Percentiles rank a stretch among this genome's conserved stretches.
Conservation (phyloP, 2,329 filamentous ascomycete species). For the Aspergillus proliferans region DNA sequence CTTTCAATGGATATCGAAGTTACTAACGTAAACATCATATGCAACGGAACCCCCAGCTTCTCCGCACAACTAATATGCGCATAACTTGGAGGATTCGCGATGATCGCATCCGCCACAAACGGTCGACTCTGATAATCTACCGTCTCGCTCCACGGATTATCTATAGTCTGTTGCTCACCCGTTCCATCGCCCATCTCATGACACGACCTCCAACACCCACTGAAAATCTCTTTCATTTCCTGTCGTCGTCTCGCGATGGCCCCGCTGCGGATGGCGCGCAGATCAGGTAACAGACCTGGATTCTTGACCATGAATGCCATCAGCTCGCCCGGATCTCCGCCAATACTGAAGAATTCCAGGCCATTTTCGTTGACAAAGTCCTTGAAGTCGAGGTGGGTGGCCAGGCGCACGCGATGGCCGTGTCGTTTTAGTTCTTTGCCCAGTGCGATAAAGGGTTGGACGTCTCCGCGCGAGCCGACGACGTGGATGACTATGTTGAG, state of each 20-base stretch:
- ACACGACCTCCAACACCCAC: slow-evolving; percentile 81
- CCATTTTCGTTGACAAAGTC: slow-evolving; percentile 63
- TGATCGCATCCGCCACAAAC: slow-evolving; percentile 84
- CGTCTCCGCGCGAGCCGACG: slow-evolving; percentile 67
- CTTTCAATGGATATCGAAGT: neutral
- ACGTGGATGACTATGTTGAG: slow-evolving; percentile 67
- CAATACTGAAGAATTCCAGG: slow-evolving; percentile 69
- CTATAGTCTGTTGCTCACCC: slow-evolving; percentile 47
- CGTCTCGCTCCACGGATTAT: slow-evolving; percentile 33
- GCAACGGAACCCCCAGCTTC: slow-evolving; percentile 67
- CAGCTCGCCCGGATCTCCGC: slow-evolving; percentile 67
- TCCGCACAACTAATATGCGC: slow-evolving; percentile 76
- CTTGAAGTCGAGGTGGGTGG: slow-evolving; percentile 65
- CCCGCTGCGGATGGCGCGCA: slow-evolving; percentile 68
- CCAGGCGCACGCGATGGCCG: slow-evolving; percentile 66
- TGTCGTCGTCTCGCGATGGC: slow-evolving; percentile 69
- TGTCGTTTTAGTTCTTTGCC: slow-evolving; percentile 61
- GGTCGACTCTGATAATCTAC: slow-evolving; percentile 47
- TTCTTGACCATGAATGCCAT: slow-evolving; percentile 94
- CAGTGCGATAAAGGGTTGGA: slow-evolving; percentile 68
- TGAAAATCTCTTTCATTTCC: slow-evolving; percentile 71
- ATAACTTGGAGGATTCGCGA: slow-evolving; percentile 74
- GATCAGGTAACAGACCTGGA: slow-evolving; percentile 75
- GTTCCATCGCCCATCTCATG: slow-evolving; percentile 68
- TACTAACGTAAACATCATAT: slow-evolving; percentile 81